Base-by-base conservation (phyloP, 805 yeast genomes). In the Spathaspora gorwiae region DNA sequence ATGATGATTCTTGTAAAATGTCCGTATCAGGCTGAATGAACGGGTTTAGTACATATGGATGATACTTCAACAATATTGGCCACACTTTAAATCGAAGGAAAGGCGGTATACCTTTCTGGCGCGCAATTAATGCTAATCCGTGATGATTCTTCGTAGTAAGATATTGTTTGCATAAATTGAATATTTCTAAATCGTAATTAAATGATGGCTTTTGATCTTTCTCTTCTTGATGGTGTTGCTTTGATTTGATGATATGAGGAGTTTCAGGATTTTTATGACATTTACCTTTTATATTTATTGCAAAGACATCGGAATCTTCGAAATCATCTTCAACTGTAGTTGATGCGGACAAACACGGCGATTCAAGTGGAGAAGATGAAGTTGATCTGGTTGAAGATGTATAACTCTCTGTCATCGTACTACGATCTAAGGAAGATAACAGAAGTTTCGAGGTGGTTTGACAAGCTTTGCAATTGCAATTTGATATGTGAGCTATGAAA, bases 61-160 rank as follows among this genome's bases (percentile, higher is more conserved):
- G 97, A 55, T 81, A 81, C 53, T 82, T 82, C 46, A 90, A 64
- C 42, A 90, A 63, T 4, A 87, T 65, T 1, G 97, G 96, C 97
- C 97, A 90, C 7, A 87, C 85, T 46, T 76, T 71, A 52, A 80
- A 81, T 48, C 98, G 74, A 44, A 89, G 69, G 46, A 81, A 76
- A 1, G 95, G 92, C 1, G 97, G 97, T 26, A 90, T 72, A 3
- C 98, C 97, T 46, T 81, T 71, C 52, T 84, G 90, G 50, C 96
- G 75, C 5, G 96, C 92, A 6, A 90, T 64, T 51, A 80, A 70
- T 1, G 97, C 95, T 39, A 90, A 65, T 0, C 90, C 87, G 40
- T 83, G 81, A 46, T 83, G 83, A 57, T 90, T 86, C 46, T 78
- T 79, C 13, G 73, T 70, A 40, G 66, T 68, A 5, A 90, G 62